These are phyloP conservation scores for Heterobasidion parviporum DNA, from an alignment of 1,284 basidiomycete species.

Conservation along the genomic window DNA sequence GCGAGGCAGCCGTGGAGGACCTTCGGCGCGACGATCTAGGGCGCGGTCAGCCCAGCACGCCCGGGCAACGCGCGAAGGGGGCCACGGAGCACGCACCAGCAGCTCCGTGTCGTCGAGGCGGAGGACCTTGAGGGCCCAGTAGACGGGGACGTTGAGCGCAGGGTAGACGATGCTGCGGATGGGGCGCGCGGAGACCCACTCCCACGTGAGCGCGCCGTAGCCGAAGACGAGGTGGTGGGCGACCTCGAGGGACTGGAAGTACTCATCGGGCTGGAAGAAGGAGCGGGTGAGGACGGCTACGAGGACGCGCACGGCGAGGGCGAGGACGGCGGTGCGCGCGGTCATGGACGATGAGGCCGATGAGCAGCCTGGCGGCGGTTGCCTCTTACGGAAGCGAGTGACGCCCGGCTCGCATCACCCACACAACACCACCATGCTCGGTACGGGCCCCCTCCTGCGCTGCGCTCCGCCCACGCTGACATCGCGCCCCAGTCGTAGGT, in stretches of 20 bases:
- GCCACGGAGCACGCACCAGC: constrained; percentile 49
- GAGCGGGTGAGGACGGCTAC: constrained; percentile 71
- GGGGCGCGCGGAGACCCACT: constrained; percentile 74
- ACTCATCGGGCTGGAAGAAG: constrained; percentile 98
- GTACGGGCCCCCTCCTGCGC: too few species aligned
- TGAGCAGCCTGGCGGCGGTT: too few species aligned
- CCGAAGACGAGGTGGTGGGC: constrained; percentile 88
- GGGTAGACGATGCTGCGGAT: constrained; percentile 72
- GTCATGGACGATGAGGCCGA: too few species aligned
- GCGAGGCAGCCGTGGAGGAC: constrained; percentile 78
- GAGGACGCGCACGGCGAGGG: constrained; percentile 40
- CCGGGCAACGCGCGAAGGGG: too few species aligned
- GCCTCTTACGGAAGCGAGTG: too few species aligned
- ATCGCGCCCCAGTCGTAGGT: constrained; percentile 65
- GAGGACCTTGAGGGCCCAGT: constrained; percentile 56
- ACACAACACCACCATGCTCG: too few species aligned
- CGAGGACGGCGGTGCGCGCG: not conserved
- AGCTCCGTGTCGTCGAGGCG: constrained; percentile 42
- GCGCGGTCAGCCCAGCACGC: not conserved
- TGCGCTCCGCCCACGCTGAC: too few species aligned
- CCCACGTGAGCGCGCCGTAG: constrained; percentile 92
- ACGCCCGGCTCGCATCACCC: too few species aligned
- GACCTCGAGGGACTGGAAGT: constrained; percentile 91
- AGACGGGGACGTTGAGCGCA: constrained; percentile 71
- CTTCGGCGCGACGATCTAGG: constrained; percentile 63